Base-by-base conservation (phyloP, 108 stramenopile genomes). In the Epithemia pelagica region DNA sequence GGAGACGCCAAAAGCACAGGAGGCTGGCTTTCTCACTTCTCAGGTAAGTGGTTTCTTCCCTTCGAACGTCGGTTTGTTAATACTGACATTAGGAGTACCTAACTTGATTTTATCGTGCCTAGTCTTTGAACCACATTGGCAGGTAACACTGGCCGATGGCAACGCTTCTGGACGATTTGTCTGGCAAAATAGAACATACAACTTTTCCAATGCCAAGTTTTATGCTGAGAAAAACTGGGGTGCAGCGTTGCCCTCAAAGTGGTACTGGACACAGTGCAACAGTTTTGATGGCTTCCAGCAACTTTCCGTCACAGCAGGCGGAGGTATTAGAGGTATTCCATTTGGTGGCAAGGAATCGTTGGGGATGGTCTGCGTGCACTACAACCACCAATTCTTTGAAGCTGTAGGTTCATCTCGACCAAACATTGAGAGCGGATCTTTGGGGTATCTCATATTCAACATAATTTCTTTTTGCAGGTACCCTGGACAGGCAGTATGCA, bases 171-270 rank as follows among this genome's bases (percentile, higher is more conserved):
- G 90, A 52, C 68, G 32, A 2, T 54, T 88, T n/a, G 73, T 58
- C 27, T 89, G 88, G 90, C 87, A 92, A 51, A 80, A 81, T 25
- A 78, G 75, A 1, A 31, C 58, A 24, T 87, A 89, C 65, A 66
- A 78, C 32, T 90, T 95, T 77, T 28, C 69, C 20, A 68, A 90
- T 74, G 87, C 82, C 46, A 88, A 88, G 8, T 91, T 95, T 67
- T 95, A 95, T 70, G 90, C 87, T 25, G 94, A 95, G 57, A 92
- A 95, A 79, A 95, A 95, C 78, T 95, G 90, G 90, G 94, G 89
- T 57, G 84, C 75, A 8, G 80, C 86, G 0, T 86, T 95, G 60
- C 90, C 94, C 30, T 73, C 70, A 0, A 88, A 88, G 67, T 92
- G 90, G 94, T 95, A 82, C 78, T 95, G 94, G 94, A 76, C 81